Conservation (phyloP, 2,329 filamentous ascomycete genomes). For the Lachnum nothofagi region DNA sequence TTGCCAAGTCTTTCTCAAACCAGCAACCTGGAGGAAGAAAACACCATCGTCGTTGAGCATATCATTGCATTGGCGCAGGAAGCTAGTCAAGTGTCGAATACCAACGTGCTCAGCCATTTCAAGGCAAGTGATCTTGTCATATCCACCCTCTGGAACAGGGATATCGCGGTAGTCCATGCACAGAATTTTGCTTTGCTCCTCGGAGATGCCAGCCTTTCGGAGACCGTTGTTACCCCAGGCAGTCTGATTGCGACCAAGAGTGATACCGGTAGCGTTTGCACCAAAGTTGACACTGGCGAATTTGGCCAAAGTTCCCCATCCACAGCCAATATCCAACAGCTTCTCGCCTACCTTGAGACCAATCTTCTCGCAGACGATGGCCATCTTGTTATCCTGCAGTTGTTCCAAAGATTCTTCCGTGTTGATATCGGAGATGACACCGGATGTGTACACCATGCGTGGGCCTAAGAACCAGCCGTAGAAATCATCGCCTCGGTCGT, state of each 20-base stretch:
- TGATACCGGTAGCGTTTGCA: constrained; percentile 77
- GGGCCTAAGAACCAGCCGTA: constrained; percentile 98
- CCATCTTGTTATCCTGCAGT: constrained; percentile 95
- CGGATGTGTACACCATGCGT: constrained; percentile 98
- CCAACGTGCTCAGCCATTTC: constrained; percentile 99
- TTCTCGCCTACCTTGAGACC: constrained; percentile 72
- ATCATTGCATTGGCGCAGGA: constrained; percentile 81
- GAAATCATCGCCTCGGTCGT: constrained; percentile 96
- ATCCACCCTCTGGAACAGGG: constrained; percentile 69
- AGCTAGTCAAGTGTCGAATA: constrained; percentile 76
- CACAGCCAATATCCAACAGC: constrained; percentile 92
- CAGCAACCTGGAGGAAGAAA: constrained; percentile 94
- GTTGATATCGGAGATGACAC: constrained; percentile 82
- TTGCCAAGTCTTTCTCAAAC: constrained; percentile 91
- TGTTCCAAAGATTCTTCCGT: constrained; percentile 88
- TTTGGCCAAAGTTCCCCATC: constrained; percentile 93
- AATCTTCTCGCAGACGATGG: constrained; percentile 94
- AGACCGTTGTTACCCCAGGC: constrained; percentile 92
- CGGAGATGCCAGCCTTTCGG: constrained; percentile 72
- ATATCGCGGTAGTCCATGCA: constrained; percentile 98
- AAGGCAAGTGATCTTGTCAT: constrained; percentile 93
- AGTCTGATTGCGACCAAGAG: constrained; percentile 91
- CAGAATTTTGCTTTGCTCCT: constrained; percentile 84
- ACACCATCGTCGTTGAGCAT: constrained; percentile 96
- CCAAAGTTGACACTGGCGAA: constrained; percentile 92